phyloP scores from a whole-genome alignment of 2,329 filamentous ascomycete genomes.

The Thielaviopsis ethacetica region DNA sequence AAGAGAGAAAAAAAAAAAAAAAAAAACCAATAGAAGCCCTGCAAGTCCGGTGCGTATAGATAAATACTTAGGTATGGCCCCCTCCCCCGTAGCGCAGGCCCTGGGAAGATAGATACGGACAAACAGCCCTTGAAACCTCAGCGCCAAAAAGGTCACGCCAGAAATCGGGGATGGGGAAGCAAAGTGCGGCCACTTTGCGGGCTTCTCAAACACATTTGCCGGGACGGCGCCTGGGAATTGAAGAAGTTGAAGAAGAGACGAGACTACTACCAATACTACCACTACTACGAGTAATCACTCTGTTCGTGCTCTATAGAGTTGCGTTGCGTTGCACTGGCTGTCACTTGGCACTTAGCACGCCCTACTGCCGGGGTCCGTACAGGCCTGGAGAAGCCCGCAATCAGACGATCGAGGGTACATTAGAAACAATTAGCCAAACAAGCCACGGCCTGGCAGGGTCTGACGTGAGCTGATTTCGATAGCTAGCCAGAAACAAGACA shows the following conservation, averaged over 20 bases:
- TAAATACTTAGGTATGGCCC: too few relatives aligned
- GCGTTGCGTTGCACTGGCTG: too few relatives aligned
- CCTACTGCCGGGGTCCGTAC: neutral
- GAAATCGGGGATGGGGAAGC: neutral
- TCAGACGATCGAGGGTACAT: neutral
- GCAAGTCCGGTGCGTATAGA: neutral
- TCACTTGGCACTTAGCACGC: too few relatives aligned
- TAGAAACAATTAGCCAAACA: neutral
- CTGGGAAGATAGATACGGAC: too few relatives aligned
- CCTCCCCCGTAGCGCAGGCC: neutral
- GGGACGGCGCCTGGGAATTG: neutral
- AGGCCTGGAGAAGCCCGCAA: neutral
- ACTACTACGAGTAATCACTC: too few relatives aligned
- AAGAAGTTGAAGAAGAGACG: neutral
- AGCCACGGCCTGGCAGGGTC: neutral
- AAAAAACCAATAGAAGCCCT: neutral
- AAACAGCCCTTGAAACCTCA: neutral
- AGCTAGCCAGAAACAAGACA: too few relatives aligned
- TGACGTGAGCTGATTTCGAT: neutral
- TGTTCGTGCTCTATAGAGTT: too few relatives aligned
- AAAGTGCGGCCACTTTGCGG: neutral
- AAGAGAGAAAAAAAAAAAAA: neutral
- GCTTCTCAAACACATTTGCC: neutral
- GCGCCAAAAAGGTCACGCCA: neutral
- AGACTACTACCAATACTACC: too few relatives aligned